Base-by-base conservation (phyloP, 352 stramenopile genomes). In the Phytophthora sojae region DNA sequence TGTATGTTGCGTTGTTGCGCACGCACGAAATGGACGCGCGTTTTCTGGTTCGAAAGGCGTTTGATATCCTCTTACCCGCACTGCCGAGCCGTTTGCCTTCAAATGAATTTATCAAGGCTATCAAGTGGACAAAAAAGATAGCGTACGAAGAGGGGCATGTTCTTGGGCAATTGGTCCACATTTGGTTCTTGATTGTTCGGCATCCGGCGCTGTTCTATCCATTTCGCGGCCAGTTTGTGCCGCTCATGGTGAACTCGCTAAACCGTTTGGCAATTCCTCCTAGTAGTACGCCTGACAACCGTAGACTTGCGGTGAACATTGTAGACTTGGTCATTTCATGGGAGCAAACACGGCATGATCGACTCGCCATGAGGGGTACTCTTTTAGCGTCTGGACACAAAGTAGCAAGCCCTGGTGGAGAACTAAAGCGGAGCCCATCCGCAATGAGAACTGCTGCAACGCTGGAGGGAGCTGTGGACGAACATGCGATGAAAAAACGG, bases 61-160 rank as follows among this genome's bases (percentile, higher is more conserved):
- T 99, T 21, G 94, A 99, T 64, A 96, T 99, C 55, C 77, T 99
- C 26, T 75, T 99, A 5, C 97, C 98, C 25, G 88, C 92, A 17
- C 79, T 99, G 4, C 88, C 86, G 39, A 93, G 80, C 29, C 88
- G 95, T 11, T 70, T 99, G 8, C 82, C 87, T 17, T 87, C 88
- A 3, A 85, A 97, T 57, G 97, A 99, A 58, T 97, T 99, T 44
- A 96, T 98, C 71, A 98, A 97, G 72, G 90, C 92, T 3, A 97
- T 99, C 65, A 98, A 99, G 64, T 99, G 94, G 86, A 99, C 97
- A 8, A 98, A 98, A 69, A 98, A 99, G 74, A 95, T 99, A 37
- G 96, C 98, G 65, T 98, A 98, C 64, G 97, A 99, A 84, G 98
- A 99, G 89, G 93, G 90, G 6, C 97, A 99, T 69, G 94, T 96